These are phyloP conservation scores for Phalaenopsis equestris DNA, from an alignment of 106 monocot species.

Conservation along the genomic window DNA sequence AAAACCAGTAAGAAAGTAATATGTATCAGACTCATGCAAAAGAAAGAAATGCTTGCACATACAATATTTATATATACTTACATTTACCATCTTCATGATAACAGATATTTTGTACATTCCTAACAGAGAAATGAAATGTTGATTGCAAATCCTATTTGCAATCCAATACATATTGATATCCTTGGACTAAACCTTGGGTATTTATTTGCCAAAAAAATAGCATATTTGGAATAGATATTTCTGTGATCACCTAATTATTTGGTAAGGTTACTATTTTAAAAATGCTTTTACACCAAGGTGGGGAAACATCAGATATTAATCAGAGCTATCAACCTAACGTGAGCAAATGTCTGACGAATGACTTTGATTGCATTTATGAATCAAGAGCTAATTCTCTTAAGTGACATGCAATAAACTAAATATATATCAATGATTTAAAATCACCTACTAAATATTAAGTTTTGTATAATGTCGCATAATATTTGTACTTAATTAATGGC, in stretches of 20 bases:
- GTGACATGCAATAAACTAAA: too few species aligned
- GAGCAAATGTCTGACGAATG: too few species aligned
- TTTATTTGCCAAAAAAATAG: not conserved
- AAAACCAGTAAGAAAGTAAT: too few species aligned
- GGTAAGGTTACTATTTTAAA: constrained; percentile 1
- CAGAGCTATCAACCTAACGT: not conserved
- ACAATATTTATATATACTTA: not conserved
- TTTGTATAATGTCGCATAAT: too few species aligned
- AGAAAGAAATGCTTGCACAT: not conserved
- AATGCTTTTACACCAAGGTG: not conserved
- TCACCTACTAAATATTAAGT: too few species aligned
- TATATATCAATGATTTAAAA: too few species aligned
- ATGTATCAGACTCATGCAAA: not conserved
- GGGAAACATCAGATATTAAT: not conserved
- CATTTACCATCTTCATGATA: not conserved
- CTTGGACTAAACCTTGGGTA: not conserved
- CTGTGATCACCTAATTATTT: not conserved
- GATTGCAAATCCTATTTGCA: not conserved
- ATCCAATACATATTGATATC: not conserved
- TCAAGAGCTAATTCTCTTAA: too few species aligned
- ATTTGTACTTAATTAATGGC: too few species aligned
- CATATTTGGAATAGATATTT: constrained; percentile 2
- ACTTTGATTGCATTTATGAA: not conserved
- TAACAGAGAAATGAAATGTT: not conserved
- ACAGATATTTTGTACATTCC: not conserved